Base-by-base conservation (phyloP, 2,329 filamentous ascomycete species). In the Cytospora paraplurivora region DNA sequence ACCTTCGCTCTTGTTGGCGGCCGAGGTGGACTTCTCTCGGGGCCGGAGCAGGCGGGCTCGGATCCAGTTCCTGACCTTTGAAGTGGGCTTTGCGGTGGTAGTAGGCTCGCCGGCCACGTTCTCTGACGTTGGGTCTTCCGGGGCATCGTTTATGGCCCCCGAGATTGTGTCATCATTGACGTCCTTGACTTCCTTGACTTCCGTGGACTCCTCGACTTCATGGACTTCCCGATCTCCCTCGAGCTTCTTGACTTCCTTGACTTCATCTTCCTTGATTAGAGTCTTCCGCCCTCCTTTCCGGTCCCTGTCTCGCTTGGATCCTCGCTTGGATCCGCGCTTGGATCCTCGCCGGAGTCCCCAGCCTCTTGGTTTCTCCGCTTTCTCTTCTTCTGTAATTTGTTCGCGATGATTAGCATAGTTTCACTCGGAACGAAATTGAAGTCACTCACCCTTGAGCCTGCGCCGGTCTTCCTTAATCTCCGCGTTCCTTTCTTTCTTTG, bases 351-450 rank as follows among this genome's bases (percentile, higher is more conserved):
- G 82, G 13, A 85, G 75, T 68, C 88, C 85, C 55, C 87, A 81
- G 65, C 90, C 83, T 64, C 87, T 82, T 52, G 88, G 90, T 38
- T 85, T 82, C 71, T 92, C 88, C 71, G 88, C 90, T 38, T 85
- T 82, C 71, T 92, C 88, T 71, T 93, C 89, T n/a, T 69, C 69
- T 61, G 66, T 53, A 3, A n/a, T 15, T 17, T 19, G 3, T 13
- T 33, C 27, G 15, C 2, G 15, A 13, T 34, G 32, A 33, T 59
- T 21, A 64, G 53, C 19, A 38, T 13, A 12, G 32, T 1, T 35
- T 13, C 34, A 35, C 7, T 5, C 27, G 27, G 6, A 10, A 5
- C 17, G 1, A 37, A 2, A 32, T 8, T 15, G 3, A 7, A 12
- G 7, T 4, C 34, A 73, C 79, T 75, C 70, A 84, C 82, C 77